These are phyloP conservation scores for Paramecium sexaurelia DNA, from an alignment of 73 alveolate species.

Conservation along the genomic window DNA sequence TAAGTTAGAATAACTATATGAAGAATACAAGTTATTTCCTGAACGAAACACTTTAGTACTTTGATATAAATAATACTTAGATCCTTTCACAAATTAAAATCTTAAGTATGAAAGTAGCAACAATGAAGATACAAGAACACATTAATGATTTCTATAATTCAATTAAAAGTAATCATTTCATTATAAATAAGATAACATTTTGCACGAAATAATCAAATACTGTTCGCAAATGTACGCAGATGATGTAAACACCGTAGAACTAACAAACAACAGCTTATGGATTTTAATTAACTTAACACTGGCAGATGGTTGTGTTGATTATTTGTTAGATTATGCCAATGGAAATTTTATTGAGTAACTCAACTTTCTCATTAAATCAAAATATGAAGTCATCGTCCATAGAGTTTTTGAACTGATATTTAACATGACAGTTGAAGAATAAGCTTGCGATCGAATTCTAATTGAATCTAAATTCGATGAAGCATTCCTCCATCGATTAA, in stretches of 20 bases:
- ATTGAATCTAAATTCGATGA: not conserved
- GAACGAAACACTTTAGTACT: not conserved
- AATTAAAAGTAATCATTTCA: not conserved
- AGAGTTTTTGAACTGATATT: not conserved
- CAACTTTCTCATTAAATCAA: not conserved
- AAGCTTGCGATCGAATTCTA: not conserved
- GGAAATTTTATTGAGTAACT: not conserved
- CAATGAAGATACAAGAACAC: not conserved
- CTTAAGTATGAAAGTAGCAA: not conserved
- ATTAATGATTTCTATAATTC: not conserved
- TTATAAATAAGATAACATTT: not conserved
- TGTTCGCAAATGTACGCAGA: not conserved
- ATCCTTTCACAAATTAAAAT: not conserved
- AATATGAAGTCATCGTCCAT: not conserved
- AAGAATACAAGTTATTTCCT: not conserved
- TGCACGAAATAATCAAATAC: not conserved
- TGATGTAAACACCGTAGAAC: not conserved
- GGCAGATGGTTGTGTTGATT: not conserved
- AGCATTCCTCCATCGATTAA: not conserved
- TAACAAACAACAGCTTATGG: not conserved
- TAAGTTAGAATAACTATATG: not conserved
- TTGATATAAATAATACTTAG: not conserved
- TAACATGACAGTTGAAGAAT: not conserved
- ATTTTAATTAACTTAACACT: not conserved
- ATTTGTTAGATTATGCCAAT: not conserved